phyloP scores from a whole-genome alignment of 129 eudicot genomes.

The Escallonia rubra region DNA sequence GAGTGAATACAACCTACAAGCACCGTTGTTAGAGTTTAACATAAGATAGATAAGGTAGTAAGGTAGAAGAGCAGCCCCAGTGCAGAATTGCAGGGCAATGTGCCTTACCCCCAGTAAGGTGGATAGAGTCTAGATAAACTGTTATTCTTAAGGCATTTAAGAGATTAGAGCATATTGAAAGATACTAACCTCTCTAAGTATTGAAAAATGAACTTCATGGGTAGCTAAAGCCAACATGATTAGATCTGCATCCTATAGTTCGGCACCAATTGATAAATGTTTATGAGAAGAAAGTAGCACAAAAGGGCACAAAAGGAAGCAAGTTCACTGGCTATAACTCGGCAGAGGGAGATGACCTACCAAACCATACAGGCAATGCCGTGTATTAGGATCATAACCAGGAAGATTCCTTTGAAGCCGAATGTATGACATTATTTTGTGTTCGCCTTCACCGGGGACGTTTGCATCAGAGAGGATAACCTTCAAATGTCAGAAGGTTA shows the following conservation, averaged over 20 bases:
- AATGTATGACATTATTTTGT: constrained; percentile 90
- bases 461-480: constrained; percentile 97
- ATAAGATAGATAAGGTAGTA: too few relatives aligned
- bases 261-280: constrained; percentile 8
- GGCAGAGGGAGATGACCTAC: constrained; percentile 36
- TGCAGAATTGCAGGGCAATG: too few relatives aligned
- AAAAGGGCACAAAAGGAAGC: not conserved
- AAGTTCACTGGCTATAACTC: not conserved
- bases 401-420: constrained; percentile 93
- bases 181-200: constrained; percentile 77
- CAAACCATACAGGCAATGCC: constrained; percentile 95
- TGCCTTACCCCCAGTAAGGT: too few relatives aligned
- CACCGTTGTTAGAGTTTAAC: too few relatives aligned
- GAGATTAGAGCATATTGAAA: not conserved
- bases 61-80: too few relatives aligned
- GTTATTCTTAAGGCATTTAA: too few relatives aligned
- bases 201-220: constrained; percentile 88
- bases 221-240: constrained; percentile 90
- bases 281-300: not conserved
- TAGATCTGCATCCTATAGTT: constrained; percentile 78
- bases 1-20: constrained; percentile 61
- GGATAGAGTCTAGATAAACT: too few relatives aligned
- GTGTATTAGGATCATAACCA: constrained; percentile 91
- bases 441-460: constrained; percentile 99
- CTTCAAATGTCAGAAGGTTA: constrained; percentile 30